Base-by-base conservation (phyloP, 2,329 filamentous ascomycete species). In the Ustilaginoidea virens region DNA sequence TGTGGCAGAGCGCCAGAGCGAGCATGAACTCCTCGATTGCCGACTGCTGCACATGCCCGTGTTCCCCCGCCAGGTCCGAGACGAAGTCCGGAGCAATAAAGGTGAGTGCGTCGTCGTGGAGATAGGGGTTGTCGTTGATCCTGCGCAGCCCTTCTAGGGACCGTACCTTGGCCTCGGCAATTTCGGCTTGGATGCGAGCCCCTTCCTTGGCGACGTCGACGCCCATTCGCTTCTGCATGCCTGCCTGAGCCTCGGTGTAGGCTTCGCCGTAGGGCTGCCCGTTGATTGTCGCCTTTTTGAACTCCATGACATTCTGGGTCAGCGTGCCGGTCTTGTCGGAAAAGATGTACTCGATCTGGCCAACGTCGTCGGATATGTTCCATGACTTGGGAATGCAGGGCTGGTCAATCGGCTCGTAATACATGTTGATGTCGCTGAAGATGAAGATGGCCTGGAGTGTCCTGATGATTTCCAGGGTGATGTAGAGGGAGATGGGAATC, bases 271-370 rank as follows among this genome's bases (percentile, higher is more conserved):
- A 98, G 0, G 86, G 75, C 35, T 90, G 71, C n/a, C 87, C 87
- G 45, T 96, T 96, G 54, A 98, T 77, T 1, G 86, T 92, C 31
- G 80, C 85, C 55, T 98, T 98, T 55, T 96, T 98, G 69, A 96
- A 98, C 52, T 98, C 92, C 90, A 98, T 96, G 63, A 86, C 78
- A 47, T 96, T 96, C 56, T 90, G 92, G 5, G 87, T 96, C 41
- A 96, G 60, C 1, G 87, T 96, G 16, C 87, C 87, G 1, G 87
- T 96, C 62, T 96, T 96, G 61, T 96, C 87, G 1, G 86, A 94
- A 54, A 98, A 98, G 40, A 98, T 93, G 60, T 96, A 98, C 55
- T 96, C 90, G 37, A 98, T 93, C 55, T 98, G 90, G 9, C 90
- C 90, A 26, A 98, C 66, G 44, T 98, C 92, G 47, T 98, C 90